Conservation (phyloP, 768 basidiomycete species). For the Sutorius australiensis region DNA sequence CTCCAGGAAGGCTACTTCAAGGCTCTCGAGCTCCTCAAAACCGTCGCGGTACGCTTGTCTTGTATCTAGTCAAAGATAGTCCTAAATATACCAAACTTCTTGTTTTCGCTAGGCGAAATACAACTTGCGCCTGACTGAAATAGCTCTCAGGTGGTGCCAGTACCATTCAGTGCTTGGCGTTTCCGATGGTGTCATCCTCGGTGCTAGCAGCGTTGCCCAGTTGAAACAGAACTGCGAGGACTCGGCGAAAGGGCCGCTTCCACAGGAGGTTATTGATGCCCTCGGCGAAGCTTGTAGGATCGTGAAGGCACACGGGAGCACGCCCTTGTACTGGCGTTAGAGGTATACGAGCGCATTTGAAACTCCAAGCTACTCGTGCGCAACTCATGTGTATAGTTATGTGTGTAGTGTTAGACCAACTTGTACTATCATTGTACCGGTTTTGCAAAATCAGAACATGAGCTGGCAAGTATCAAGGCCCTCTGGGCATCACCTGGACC, state of each 20-base stretch:
- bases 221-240: conserved; percentile 43
- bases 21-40: conserved; percentile 40
- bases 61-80: neutral
- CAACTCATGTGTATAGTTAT: neutral
- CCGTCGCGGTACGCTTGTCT: conserved; percentile 35
- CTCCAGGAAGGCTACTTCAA: conserved; percentile 41
- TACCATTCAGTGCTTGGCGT: conserved; percentile 48
- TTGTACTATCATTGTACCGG: no score
- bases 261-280: conserved; percentile 47
- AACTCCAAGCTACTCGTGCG: no score
- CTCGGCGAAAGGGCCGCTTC: conserved; percentile 51
- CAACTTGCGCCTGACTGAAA: conserved; percentile 46
- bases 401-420: no score
- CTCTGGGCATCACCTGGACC: no score
- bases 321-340: conserved; percentile 37
- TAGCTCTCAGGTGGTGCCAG: conserved; percentile 60
- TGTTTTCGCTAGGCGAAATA: conserved; percentile 31
- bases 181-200: conserved; percentile 46
- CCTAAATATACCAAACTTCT: neutral
- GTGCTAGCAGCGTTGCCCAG: conserved; percentile 44
- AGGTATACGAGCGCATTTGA: neutral
- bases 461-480: no score
- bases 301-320: conserved; percentile 34
- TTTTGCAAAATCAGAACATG: no score
- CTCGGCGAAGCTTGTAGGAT: conserved; percentile 48